Percentiles rank a stretch among this genome's conserved stretches.
phyloP scores from a whole-genome alignment of 805 yeast species.

The Brettanomyces nanus region DNA sequence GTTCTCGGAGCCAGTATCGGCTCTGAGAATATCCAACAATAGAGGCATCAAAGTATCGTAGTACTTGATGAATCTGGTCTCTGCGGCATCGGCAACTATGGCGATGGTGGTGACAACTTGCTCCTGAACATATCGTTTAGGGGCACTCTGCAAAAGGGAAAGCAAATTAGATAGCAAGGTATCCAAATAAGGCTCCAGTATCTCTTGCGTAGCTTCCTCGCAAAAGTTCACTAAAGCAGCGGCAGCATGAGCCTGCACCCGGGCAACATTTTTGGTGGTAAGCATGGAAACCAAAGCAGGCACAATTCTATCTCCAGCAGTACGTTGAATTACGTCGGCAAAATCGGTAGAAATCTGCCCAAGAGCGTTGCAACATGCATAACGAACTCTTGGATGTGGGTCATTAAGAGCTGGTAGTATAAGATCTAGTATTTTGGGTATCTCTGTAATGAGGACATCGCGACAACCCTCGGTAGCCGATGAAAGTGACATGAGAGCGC shows the following conservation, averaged over 20 bases:
- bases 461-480: conserved; percentile 97
- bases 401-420: conserved; percentile 80
- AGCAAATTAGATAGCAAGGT: conserved; percentile 65
- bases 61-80: conserved; percentile 77
- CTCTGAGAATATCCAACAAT: conserved; percentile 64
- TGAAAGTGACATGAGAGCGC: conserved; percentile 93
- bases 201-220: conserved; percentile 83
- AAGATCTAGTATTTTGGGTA: conserved; percentile 74
- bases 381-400: conserved; percentile 89
- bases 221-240: conserved; percentile 95
- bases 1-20: conserved; percentile 67
- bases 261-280: conserved; percentile 63
- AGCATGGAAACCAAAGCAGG: conserved; percentile 86
- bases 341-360: conserved; percentile 98
- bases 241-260: conserved; percentile 98
- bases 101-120: conserved; percentile 96
- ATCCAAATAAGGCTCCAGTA: conserved; percentile 89
- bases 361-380: conserved; percentile 92
- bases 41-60: conserved; percentile 93
- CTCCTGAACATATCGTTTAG: conserved; percentile 91
- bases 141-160: conserved; percentile 63
- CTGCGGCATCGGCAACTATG: conserved; percentile 94
- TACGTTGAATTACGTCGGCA: conserved; percentile 79
- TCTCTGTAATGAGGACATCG: conserved; percentile 76
- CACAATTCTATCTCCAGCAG: conserved; percentile 67